These are phyloP conservation scores for Trichoderma aggressivum DNA, from an alignment of 2,329 filamentous ascomycete genomes.

Conservation along the genomic window DNA sequence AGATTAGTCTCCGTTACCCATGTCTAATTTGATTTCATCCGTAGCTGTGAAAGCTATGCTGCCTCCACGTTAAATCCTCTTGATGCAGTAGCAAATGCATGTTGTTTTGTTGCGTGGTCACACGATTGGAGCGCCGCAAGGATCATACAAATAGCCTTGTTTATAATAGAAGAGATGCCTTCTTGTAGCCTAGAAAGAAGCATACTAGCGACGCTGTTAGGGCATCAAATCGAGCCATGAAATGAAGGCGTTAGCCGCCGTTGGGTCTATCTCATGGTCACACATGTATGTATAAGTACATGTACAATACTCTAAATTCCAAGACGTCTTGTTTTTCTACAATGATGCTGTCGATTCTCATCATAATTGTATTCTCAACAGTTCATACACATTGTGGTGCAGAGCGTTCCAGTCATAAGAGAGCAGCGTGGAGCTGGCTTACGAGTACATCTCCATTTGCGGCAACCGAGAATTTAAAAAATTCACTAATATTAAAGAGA, in stretches of 20 bases:
- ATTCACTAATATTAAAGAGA: not conserved
- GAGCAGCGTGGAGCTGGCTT: not conserved
- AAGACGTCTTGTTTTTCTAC: accelerated
- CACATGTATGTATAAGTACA: not conserved
- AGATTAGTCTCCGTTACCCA: not conserved
- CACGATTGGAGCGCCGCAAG: too few species aligned
- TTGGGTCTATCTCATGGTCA: not conserved
- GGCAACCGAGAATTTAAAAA: not conserved
- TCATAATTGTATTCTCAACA: not conserved
- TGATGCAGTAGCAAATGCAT: not conserved
- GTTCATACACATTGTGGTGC: not conserved
- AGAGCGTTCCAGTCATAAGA: not conserved
- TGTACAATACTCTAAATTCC: not conserved
- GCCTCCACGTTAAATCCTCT: not conserved
- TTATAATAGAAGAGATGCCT: accelerated
- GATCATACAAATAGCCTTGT: too few species aligned
- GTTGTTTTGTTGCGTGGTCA: not conserved
- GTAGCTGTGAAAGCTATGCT: not conserved
- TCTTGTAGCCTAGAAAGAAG: not conserved
- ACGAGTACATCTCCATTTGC: accelerated
- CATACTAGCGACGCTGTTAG: not conserved
- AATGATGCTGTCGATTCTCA: not conserved
- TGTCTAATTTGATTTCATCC: not conserved
- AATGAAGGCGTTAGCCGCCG: not conserved
- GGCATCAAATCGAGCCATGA: not conserved